Evolutionary conservation across 805 yeast species (phyloP).

Genomic region (Alloascoidea africana): DNA sequence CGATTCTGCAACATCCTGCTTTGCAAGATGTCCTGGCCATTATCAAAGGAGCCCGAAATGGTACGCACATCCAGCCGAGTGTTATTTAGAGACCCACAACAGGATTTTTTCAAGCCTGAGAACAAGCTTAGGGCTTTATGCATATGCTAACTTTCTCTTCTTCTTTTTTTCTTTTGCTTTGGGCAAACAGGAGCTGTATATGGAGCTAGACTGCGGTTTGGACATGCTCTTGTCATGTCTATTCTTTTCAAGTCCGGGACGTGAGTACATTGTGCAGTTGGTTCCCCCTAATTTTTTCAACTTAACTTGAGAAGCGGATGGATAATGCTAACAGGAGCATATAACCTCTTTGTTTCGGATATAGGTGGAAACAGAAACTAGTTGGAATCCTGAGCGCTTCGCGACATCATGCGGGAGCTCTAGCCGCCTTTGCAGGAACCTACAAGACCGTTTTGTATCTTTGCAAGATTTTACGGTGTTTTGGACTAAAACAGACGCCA

Average conservation of each 20-base stretch:
- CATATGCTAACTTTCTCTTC: too few relatives aligned
- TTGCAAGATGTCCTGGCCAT: conserved; percentile 21
- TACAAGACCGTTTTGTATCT: conserved; percentile 26
- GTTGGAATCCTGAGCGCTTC: conserved; percentile 34
- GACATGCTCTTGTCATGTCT: conserved; percentile 50
- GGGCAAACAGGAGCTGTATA: conserved; percentile 29
- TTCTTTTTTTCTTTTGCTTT: not conserved
- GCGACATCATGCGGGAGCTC: conserved; percentile 34
- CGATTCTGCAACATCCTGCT: too few relatives aligned
- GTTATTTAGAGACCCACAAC: too few relatives aligned
- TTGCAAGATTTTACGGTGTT: conserved; percentile 14
- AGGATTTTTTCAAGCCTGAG: too few relatives aligned
- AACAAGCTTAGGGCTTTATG: too few relatives aligned
- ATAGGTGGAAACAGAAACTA: conserved; percentile 24
- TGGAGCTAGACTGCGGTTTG: conserved; percentile 46
- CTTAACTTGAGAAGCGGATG: too few relatives aligned
- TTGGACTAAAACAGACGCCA: conserved; percentile 16
- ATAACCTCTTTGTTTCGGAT: too few relatives aligned
- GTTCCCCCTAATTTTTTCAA: conserved; percentile 9
- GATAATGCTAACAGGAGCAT: too few relatives aligned
- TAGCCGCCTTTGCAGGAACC: conserved; percentile 39
- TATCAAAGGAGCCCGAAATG: conserved; percentile 25
- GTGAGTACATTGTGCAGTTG: conserved; percentile 7
- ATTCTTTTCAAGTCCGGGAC: conserved; percentile 40
- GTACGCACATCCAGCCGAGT: too few relatives aligned